phyloP scores from a whole-genome alignment of 2,329 filamentous ascomycete species.

The Tympanopsis confertula region DNA sequence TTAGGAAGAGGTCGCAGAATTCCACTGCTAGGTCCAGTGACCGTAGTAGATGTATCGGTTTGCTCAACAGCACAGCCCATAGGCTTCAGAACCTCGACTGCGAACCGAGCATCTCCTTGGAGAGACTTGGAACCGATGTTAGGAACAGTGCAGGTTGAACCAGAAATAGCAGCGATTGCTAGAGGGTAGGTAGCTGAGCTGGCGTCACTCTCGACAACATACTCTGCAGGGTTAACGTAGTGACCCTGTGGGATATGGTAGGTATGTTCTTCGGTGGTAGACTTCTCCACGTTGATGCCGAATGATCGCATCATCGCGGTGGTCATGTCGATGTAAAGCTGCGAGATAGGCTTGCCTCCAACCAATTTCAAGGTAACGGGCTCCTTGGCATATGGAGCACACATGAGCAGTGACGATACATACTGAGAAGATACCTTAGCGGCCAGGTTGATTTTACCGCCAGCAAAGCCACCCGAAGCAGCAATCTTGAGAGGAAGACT shows the following conservation, averaged over 20 bases:
- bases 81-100: conserved; percentile 73
- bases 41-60: conserved; percentile 75
- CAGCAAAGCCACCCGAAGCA: conserved; percentile 71
- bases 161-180: conserved; percentile 87
- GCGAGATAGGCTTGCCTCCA: conserved; percentile 94
- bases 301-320: conserved; percentile 94
- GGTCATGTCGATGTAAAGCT: conserved; percentile 97
- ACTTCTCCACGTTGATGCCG: conserved; percentile 69
- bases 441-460: conserved; percentile 79
- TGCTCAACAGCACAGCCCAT: conserved; percentile 93
- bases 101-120: conserved; percentile 90
- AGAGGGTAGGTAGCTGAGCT: conserved; percentile 95
- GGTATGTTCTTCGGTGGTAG: conserved; percentile 70
- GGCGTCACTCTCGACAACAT: conserved; percentile 90
- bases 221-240: conserved; percentile 76
- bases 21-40: conserved; percentile 73
- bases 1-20: conserved; percentile 63
- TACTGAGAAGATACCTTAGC: conserved; percentile 98
- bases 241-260: conserved; percentile 82
- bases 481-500: conserved; percentile 76
- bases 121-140: conserved; percentile 89
- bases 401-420: conserved; percentile 93
- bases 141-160: conserved; percentile 87
- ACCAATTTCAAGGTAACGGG: conserved; percentile 73
- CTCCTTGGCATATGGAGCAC: conserved; percentile 87